Evolutionary conservation across 1,284 basidiomycete genomes (phyloP), one percentile per base, ranked within the genome.

Genomic region (Malassezia sympodialis): DNA sequence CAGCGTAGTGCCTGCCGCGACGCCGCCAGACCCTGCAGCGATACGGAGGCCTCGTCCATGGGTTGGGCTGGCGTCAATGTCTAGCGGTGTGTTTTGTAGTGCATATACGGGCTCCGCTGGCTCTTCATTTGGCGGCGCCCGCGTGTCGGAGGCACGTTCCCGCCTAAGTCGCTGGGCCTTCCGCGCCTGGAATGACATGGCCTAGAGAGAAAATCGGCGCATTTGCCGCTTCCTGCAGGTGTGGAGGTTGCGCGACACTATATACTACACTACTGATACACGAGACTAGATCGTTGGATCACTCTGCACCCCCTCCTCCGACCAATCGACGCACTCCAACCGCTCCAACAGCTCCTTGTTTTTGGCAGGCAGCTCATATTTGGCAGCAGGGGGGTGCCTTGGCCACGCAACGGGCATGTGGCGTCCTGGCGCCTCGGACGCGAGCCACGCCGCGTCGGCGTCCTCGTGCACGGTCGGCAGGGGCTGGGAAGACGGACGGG

Each of bases 281-380:
- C n/a, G n/a, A 5, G 17, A 15, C 14, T 35, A 17, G 7, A 8
- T 3, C 15, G 15, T 6, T 17, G 32, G 8, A 15, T 35, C 32
- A 35, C 32, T 35, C 17, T 35, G 37, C 37, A 19, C 37, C 8
- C 48, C 53, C 27, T 59, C 50, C 4, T 39, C 28, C 31, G 26
- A 21, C 53, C 49, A 59, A 32, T 49, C 30, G 3, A 51, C 49
- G 14, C 26, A 27, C 27, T 55, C 49, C 10, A 54, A 37, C 37
- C 44, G 19, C 3, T 41, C 44, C 15, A 55, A 48, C 45, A 56
- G 42, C 28, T 47, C 42, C 8, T 12, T 17, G 27, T 56, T 56
- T 28, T 32, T 43, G 17, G 27, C 46, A 10, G 52, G 31, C 19
- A 54, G 24, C 35, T 24, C 34, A 19, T 37, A 49, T 8, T 19